These are phyloP conservation scores for Suillus bovinus DNA, from an alignment of 768 basidiomycete species.

Conservation along the genomic window DNA sequence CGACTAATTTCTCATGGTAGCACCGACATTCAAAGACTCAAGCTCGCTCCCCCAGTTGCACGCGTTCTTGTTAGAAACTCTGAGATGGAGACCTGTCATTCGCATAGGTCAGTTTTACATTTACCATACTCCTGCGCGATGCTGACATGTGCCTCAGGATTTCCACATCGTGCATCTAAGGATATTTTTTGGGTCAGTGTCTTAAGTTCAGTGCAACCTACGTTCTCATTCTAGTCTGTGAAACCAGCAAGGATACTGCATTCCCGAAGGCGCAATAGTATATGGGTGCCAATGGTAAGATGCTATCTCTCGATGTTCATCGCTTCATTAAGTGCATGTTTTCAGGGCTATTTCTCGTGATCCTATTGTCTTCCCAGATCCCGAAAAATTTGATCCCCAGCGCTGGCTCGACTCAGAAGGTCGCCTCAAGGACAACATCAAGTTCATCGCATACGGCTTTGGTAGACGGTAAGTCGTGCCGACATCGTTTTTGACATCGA, in stretches of 20 bases:
- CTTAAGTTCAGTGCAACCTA: not conserved
- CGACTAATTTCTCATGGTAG: not conserved
- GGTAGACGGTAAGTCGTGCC: not conserved
- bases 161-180: not conserved
- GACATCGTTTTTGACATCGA: not conserved
- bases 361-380: constrained; percentile 46
- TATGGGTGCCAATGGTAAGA: not conserved
- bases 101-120: not conserved
- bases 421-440: not conserved
- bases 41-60: not conserved
- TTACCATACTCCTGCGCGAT: not conserved
- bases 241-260: not conserved
- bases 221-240: not conserved
- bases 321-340: not conserved
- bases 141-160: not conserved
- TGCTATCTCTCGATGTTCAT: not conserved
- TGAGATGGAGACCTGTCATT: not conserved
- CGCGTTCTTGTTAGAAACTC: not conserved
- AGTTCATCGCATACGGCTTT: not conserved
- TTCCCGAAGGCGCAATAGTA: not conserved
- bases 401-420: constrained; percentile 44
- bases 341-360: constrained; percentile 3
- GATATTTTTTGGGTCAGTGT: not conserved
- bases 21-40: not conserved
- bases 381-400: constrained; percentile 54